Base-by-base conservation (phyloP, 116 monocot genomes). In the Phalaenopsis hybrid region DNA sequence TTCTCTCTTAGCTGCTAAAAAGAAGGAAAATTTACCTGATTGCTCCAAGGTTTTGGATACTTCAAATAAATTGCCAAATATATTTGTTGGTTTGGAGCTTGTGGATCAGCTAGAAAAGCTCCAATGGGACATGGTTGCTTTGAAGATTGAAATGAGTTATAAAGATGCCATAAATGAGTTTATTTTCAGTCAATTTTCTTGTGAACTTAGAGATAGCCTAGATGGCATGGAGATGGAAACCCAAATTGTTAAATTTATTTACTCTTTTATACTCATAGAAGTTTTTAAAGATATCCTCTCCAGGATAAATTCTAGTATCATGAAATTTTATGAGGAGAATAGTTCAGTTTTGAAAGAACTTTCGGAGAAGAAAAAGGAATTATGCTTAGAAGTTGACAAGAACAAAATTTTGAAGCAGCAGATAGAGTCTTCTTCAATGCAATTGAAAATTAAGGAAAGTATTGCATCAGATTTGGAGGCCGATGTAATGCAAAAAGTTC, bases 341-440 rank as follows among this genome's bases (percentile, higher is more conserved):
- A 46, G 63, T 37, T 80, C 41, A 46, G 78, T 89, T 76, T 57
- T 72, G 61, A 44, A 55, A 75, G 18, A 16, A 28, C 41, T 91
- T 84, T 61, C 20, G 17, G 81, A 83, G 67, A 97, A 90, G 79
- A 82, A 91, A 37, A 58, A 78, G 48, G 58, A 25, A 58, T 78
- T 93, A 41, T 16, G 45, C 34, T 70, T 84, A 31, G 78, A 87
- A 87, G 45, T 78, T 58, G 85, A 88, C 78, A 86, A 88, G 72
- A 83, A 81, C 45, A 74, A 84, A 68, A 88, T 79, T 33, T 80
- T 96, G 73, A 92, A 81, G 83, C 82, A 89, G 52, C 58, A 58
- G 15, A 49, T 89, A 31, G 78, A 79, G 82, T 88, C 85, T n/a
- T 80, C 88, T 43, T 81, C 43, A 45, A 57, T 58, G 76, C 45